Evolutionary conservation across 306 rosid species (phyloP), one percentile per base, ranked within the genome.

Genomic region (Quercus dentata): DNA sequence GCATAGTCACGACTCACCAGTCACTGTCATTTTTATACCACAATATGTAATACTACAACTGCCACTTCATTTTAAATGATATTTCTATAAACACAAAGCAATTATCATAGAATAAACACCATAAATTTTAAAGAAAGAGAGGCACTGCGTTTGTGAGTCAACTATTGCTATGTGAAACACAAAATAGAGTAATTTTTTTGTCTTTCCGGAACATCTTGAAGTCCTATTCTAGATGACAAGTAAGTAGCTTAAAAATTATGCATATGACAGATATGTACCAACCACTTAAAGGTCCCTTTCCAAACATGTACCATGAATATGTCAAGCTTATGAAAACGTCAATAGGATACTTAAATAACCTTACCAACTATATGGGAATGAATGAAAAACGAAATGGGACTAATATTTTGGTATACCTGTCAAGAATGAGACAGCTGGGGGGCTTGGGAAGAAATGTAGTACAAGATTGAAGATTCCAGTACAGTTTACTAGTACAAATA

Each of bases 391-490:
- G 33, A 6, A 0, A 5, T 2, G 70, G 21, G 17, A 30, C 12
- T 15, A 18, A 18, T 68, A 35, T 33, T 9, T 68, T 33, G 52
- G 72, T 67, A 35, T 67, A 67, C 54, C 72, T 7, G 72, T 33
- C 19, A 68, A 68, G 52, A 68, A 68, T 9, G 27, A 68, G 72
- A 35, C 11, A 46, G 72, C 3, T 68, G 72, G 52, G 25, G 71
- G 4, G 17, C 10, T 68, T 4, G 4, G 52, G 69, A 28, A 3
- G 41, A 33, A 18, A 12, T 49, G 52, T 11, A n/a, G 72, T 68
- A 68, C 72, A 68, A 68, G 17, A 68, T 68, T 35, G 27, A 68
- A 68, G 17, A 68, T 68, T 68, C 15, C 72, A 35, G 52, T 68
- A 68, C 72, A 68, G 17, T 68, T 35, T 9, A 68, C 52, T 1